Evolutionary conservation across 1,284 basidiomycete genomes (phyloP).

Genomic region (Irpex sp.): DNA sequence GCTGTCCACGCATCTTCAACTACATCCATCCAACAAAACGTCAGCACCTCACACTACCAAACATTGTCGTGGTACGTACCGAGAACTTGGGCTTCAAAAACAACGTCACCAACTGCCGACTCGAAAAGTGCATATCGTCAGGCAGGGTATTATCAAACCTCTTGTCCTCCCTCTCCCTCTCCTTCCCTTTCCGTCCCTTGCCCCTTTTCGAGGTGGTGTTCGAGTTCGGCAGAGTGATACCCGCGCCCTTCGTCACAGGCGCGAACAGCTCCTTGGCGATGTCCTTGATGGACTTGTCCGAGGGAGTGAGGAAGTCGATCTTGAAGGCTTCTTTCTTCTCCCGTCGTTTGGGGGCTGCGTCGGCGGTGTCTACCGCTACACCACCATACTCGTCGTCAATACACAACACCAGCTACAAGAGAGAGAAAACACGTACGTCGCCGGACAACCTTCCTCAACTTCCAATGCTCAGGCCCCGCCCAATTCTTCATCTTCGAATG

Average conservation of each 20-base stretch:
- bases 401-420: slow-evolving; percentile 3
- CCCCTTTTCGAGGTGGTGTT: slow-evolving; percentile 47
- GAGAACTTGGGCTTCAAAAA: slow-evolving; percentile 97
- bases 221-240: slow-evolving; percentile 72
- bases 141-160: slow-evolving; percentile 88
- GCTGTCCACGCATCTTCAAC: slow-evolving; percentile 86
- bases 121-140: slow-evolving; percentile 98
- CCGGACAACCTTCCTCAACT: slow-evolving; percentile 81
- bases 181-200: slow-evolving; percentile 57
- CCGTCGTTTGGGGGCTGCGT: slow-evolving; percentile 62
- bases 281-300: slow-evolving; percentile 76
- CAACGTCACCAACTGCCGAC: slow-evolving; percentile 88
- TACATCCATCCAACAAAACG: slow-evolving; percentile 35
- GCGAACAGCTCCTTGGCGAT: slow-evolving; percentile 87
- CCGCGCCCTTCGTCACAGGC: slow-evolving; percentile 68
- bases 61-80: slow-evolving; percentile 51
- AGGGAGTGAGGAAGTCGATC: slow-evolving; percentile 85
- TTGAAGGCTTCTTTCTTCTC: slow-evolving; percentile 91
- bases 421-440: slow-evolving; percentile 43
- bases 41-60: no score
- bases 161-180: slow-evolving; percentile 56
- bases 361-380: slow-evolving; percentile 55
- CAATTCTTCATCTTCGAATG: slow-evolving; percentile 92
- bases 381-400: background rate
- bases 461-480: slow-evolving; percentile 99